phyloP scores from a whole-genome alignment of 2,329 filamentous ascomycete genomes.

The Scytalidium lignicola region DNA sequence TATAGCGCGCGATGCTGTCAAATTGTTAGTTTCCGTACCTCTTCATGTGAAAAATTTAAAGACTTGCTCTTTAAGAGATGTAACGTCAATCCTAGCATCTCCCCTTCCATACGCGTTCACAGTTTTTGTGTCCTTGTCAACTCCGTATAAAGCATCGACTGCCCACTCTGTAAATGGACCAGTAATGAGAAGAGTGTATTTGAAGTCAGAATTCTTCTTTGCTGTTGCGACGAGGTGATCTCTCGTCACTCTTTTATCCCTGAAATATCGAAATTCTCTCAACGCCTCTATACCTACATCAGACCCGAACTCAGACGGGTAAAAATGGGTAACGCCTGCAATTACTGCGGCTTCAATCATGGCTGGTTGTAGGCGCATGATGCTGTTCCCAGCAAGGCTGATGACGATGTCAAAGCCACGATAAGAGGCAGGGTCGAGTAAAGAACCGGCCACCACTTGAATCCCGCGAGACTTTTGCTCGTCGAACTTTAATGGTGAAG shows the following conservation, averaged over 20 bases:
- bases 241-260: conserved; percentile 9
- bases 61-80: too few relatives aligned
- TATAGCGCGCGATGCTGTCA: too few relatives aligned
- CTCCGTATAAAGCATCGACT: too few relatives aligned
- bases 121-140: too few relatives aligned
- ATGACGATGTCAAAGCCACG: conserved; percentile 51
- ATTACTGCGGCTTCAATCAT: conserved; percentile 51
- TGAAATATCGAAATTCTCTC: conserved; percentile 8
- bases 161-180: conserved; percentile 8
- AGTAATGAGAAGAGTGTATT: conserved; percentile 6
- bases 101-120: too few relatives aligned
- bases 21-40: too few relatives aligned
- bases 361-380: conserved; percentile 37
- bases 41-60: too few relatives aligned
- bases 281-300: conserved; percentile 13
- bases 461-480: too few relatives aligned
- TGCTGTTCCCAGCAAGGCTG: conserved; percentile 33
- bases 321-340: conserved; percentile 52
- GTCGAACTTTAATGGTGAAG: too few relatives aligned
- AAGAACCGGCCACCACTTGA: too few relatives aligned
- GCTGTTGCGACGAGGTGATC: conserved; percentile 4
- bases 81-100: too few relatives aligned
- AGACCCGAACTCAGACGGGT: conserved; percentile 49
- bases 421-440: conserved; percentile 8
- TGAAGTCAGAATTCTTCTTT: conserved; percentile 2